Conservation (phyloP, 108 stramenopile species). For the Conticribra weissflogii region DNA sequence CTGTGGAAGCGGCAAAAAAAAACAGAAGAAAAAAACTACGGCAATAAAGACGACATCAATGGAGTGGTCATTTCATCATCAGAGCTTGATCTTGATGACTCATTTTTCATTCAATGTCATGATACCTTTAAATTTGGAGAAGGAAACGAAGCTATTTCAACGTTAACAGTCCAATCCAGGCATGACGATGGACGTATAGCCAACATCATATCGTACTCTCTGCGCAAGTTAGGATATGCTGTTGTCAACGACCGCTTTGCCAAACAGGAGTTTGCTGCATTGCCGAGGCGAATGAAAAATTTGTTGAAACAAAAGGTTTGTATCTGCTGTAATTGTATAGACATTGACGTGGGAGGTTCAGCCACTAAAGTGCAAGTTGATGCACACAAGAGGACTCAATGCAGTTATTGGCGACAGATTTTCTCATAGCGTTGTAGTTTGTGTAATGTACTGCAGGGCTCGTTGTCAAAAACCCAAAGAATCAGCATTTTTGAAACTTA, state of each 20-base stretch:
- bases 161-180: conserved; percentile 19
- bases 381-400: conserved; percentile 27
- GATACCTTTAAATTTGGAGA: conserved; percentile 12
- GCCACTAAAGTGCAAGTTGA: conserved; percentile 7
- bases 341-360: conserved; percentile 21
- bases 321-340: conserved; percentile 53
- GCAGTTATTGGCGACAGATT: conserved; percentile 21
- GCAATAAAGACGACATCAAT: background rate
- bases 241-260: conserved; percentile 72
- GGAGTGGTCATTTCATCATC: background rate
- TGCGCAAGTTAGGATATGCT: conserved; percentile 61
- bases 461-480: too few relatives aligned
- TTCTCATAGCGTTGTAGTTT: conserved; percentile 1
- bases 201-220: conserved; percentile 42
- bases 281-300: conserved; percentile 66
- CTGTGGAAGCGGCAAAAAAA: conserved; percentile 50
- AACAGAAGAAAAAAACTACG: conserved; percentile 5
- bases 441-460: too few relatives aligned
- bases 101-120: conserved; percentile 17
- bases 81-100: conserved; percentile 18
- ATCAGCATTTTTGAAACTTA: too few relatives aligned
- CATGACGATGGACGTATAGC: conserved; percentile 38
- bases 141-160: conserved; percentile 12
- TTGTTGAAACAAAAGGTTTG: conserved; percentile 66
- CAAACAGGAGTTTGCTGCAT: conserved; percentile 43